phyloP scores from a whole-genome alignment of 1,284 basidiomycete species.

The Ganoderma leucocontextum region DNA sequence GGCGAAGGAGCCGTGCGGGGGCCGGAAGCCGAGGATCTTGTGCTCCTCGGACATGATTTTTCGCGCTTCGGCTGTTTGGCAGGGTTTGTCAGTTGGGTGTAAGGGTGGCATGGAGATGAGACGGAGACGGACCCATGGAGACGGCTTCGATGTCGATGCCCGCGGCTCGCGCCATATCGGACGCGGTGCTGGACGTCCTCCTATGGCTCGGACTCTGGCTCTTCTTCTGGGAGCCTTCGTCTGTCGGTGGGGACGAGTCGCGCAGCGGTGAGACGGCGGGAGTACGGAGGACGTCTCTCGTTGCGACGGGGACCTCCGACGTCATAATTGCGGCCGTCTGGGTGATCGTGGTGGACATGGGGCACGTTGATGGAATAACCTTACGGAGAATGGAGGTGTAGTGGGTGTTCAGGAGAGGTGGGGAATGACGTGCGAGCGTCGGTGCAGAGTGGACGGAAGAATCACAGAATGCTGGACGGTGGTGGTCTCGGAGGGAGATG shows the following conservation, averaged over 20 bases:
- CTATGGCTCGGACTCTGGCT: slow-evolving; percentile 17
- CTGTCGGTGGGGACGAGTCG: slow-evolving; percentile 13
- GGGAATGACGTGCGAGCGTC: slow-evolving; percentile 4
- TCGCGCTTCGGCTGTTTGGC: slow-evolving; percentile 41
- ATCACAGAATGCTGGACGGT: slow-evolving; percentile 4
- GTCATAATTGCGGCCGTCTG: slow-evolving; percentile 29
- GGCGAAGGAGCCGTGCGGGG: slow-evolving; percentile 34
- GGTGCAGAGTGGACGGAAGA: neutral
- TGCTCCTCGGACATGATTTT: slow-evolving; percentile 49
- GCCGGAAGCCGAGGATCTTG: slow-evolving; percentile 48
- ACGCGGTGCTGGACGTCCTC: slow-evolving; percentile 28
- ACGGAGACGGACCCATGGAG: slow-evolving; percentile 33
- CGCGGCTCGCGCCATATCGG: slow-evolving; percentile 35
- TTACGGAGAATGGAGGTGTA: neutral
- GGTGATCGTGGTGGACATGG: slow-evolving; percentile 19
- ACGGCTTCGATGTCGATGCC: slow-evolving; percentile 41
- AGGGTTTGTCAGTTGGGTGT: neutral
- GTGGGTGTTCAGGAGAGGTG: neutral
- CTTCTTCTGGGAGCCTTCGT: slow-evolving; percentile 15
- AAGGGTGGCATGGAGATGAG: neutral
- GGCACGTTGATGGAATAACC: neutral
- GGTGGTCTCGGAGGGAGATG: neutral
- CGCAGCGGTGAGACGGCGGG: slow-evolving; percentile 25
- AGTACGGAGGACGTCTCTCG: slow-evolving; percentile 34
- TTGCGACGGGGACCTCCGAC: slow-evolving; percentile 35